These are phyloP conservation scores for Favolaschia claudopus DNA, from an alignment of 768 basidiomycete genomes.

Conservation along the genomic window DNA sequence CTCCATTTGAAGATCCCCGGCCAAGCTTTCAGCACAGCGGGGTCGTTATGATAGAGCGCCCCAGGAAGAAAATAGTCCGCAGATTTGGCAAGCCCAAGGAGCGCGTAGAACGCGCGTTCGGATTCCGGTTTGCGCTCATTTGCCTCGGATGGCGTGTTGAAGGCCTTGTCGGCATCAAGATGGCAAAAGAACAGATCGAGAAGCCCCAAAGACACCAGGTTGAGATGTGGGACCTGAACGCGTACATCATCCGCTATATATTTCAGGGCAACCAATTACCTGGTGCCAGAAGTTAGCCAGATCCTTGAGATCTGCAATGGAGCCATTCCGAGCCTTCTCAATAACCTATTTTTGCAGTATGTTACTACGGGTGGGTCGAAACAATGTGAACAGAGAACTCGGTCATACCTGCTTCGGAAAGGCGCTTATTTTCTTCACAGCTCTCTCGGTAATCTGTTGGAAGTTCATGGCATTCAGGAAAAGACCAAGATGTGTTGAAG, in stretches of 20 bases:
- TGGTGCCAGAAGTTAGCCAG: constrained; percentile 37
- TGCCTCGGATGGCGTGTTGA: constrained; percentile 16
- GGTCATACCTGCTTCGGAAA: constrained; percentile 2
- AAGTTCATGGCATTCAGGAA: no score
- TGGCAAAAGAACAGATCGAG: constrained; percentile 39
- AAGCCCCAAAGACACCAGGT: constrained; percentile 30
- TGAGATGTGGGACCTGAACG: constrained; percentile 18
- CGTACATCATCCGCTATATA: background rate
- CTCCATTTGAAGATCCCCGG: constrained; percentile 46
- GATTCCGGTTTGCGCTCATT: constrained; percentile 19
- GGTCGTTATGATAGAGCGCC: constrained; percentile 28
- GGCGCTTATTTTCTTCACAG: no score
- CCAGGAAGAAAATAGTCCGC: constrained; percentile 36
- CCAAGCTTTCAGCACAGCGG: constrained; percentile 37
- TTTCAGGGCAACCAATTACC: constrained; percentile 8
- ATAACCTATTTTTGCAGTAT: background rate
- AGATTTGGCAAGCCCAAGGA: constrained; percentile 41
- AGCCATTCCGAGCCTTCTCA: constrained; percentile 5
- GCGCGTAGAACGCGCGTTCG: constrained; percentile 36
- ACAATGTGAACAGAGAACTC: background rate
- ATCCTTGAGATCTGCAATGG: constrained; percentile 14
- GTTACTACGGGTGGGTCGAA: background rate
- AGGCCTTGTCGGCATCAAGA: constrained; percentile 32
- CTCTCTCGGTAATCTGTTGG: no score
- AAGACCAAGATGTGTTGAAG: no score